Conservation (phyloP, 768 basidiomycete genomes). For the Solioccasus polychromus region DNA sequence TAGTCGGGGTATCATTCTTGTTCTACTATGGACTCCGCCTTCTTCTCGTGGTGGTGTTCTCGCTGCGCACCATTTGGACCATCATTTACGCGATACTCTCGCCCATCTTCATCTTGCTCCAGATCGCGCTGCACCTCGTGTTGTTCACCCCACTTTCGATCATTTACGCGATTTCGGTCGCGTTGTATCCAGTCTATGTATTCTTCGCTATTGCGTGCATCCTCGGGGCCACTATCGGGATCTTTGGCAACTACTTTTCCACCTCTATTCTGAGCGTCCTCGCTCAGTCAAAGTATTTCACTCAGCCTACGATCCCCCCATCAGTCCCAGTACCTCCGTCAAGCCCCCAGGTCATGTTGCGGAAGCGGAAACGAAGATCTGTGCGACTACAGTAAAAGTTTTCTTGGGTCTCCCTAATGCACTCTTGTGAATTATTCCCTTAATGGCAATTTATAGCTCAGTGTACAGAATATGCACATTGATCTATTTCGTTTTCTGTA, state of each 20-base stretch:
- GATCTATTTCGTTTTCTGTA: background rate
- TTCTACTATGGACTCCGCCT: slow-evolving; percentile 11
- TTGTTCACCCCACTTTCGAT: slow-evolving; percentile 46
- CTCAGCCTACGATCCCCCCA: slow-evolving; percentile 2
- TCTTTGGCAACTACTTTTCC: slow-evolving; percentile 31
- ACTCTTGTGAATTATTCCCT: too few species aligned
- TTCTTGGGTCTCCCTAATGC: background rate
- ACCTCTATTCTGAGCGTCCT: slow-evolving; percentile 11
- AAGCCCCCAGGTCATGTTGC: background rate
- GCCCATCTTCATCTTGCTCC: slow-evolving; percentile 43
- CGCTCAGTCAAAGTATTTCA: slow-evolving; percentile 12
- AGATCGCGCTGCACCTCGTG: slow-evolving; percentile 40
- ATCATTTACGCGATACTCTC: slow-evolving; percentile 41
- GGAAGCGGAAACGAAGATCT: background rate
- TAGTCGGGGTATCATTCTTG: slow-evolving; percentile 12
- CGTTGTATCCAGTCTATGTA: slow-evolving; percentile 54
- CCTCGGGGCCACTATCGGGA: slow-evolving; percentile 44
- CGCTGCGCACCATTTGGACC: slow-evolving; percentile 24
- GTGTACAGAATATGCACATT: background rate
- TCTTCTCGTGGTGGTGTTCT: slow-evolving; percentile 14
- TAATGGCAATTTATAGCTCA: too few species aligned
- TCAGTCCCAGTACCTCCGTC: background rate
- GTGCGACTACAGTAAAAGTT: background rate
- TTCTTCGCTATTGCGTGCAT: slow-evolving; percentile 57
- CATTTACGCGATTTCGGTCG: slow-evolving; percentile 37